Conservation (phyloP, 2,329 filamentous ascomycete genomes). For the Cercospora sp. region DNA sequence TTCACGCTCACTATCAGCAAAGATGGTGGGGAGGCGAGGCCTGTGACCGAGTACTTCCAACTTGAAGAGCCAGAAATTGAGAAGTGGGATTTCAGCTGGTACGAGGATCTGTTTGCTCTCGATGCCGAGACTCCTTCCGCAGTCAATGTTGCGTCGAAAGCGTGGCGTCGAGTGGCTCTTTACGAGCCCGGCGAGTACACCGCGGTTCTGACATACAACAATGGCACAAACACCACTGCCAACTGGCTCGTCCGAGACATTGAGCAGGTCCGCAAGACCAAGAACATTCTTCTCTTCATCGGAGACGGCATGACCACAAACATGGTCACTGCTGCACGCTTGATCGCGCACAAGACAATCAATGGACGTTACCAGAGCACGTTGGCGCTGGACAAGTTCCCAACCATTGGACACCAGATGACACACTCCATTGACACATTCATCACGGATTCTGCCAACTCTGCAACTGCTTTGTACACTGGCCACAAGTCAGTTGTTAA, state of each 20-base stretch:
- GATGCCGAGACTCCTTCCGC: constrained; percentile 68
- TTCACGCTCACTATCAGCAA: constrained; percentile 76
- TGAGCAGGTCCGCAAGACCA: constrained; percentile 65
- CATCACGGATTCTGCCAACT: constrained; percentile 86
- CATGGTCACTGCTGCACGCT: constrained; percentile 62
- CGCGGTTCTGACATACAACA: constrained; percentile 74
- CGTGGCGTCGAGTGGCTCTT: constrained; percentile 72
- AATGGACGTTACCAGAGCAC: constrained; percentile 79
- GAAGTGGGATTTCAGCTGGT: constrained; percentile 82
- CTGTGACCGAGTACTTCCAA: constrained; percentile 67
- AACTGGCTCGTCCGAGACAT: constrained; percentile 76
- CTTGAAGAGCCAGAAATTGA: constrained; percentile 70
- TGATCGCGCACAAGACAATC: constrained; percentile 78
- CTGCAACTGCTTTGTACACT: constrained; percentile 75
- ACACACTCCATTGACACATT: constrained; percentile 78
- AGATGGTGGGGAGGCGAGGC: constrained; percentile 55
- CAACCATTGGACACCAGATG: constrained; percentile 74
- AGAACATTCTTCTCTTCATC: constrained; percentile 79
- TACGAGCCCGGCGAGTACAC: constrained; percentile 78
- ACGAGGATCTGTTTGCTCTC: constrained; percentile 75
- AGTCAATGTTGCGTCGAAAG: constrained; percentile 78
- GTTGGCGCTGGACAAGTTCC: constrained; percentile 75
- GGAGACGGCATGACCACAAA: constrained; percentile 70
- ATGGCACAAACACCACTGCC: constrained; percentile 67
- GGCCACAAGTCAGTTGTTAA: constrained; percentile 85